Evolutionary conservation across 441 rosid genomes (phyloP), one percentile per base, ranked within the genome.

Genomic region (Gossypium trilobum): DNA sequence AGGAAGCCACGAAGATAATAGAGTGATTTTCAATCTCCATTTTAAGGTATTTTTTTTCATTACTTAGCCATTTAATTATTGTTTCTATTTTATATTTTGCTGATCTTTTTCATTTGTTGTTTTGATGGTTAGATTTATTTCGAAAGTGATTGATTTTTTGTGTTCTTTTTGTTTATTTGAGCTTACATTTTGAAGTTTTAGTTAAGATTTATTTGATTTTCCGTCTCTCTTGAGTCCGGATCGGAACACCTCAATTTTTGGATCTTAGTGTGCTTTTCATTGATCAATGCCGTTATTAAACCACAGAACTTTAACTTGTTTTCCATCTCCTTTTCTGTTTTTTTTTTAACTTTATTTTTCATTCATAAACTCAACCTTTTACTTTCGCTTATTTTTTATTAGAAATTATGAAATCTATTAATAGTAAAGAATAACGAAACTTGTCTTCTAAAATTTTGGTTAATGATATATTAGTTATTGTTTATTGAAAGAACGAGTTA

Each of bases 41-140:
- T 57, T 57, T 10, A 23, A 57, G 61, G 61, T 56, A 56, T 3
- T 56, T 22, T 19, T 22, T 56, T 56, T 20, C 61, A 55, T 11
- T 57, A 44, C 31, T 10, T 23, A 1, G 61, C 33, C 13, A 4
- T 22, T 23, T 10, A 57, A 9, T 22, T 57, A 3, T 50, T 42
- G 13, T 64, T n/a, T 19, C 44, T n/a, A 17, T 8, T 19, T 64
- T 64, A 10, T 39, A 17, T 16, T 0, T 25, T 2, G 23, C 14
- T 16, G 10, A 17, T 17, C 5, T 33, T 33, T 36, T 50, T 2
- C 42, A 4, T 2, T 70, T 11, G 11, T 22, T 73, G 61, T 22
- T 14, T 61, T 52, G 60, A 60, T 72, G 31, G 48, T 72, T 48
- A 57, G 79, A 71, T 71, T 68, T 29, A 48, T 10, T 20, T 14